Conservation (phyloP, 768 basidiomycete species). For the Solioccasus polychromus region DNA sequence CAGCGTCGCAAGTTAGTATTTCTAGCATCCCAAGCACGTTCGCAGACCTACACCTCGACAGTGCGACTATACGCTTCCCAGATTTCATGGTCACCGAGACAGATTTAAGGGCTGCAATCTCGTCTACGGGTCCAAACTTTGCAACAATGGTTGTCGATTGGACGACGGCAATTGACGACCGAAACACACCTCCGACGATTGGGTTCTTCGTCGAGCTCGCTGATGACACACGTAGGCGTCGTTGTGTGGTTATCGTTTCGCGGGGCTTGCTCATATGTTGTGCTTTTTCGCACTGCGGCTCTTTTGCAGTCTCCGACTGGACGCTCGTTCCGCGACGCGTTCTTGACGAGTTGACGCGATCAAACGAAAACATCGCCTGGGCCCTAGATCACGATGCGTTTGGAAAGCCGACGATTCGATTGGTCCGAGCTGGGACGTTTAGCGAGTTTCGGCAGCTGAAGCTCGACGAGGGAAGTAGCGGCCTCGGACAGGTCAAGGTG, state of each 20-base stretch:
- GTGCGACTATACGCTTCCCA: not conserved
- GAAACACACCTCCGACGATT: not conserved
- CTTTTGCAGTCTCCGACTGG: not conserved
- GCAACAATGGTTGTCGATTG: not conserved
- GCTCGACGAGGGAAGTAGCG: not conserved
- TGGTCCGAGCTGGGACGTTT: not conserved
- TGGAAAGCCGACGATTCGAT: not conserved
- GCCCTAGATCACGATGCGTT: not conserved
- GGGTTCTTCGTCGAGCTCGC: conserved; percentile 8
- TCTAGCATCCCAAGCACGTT: not conserved
- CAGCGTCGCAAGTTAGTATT: not conserved
- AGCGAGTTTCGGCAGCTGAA: not conserved
- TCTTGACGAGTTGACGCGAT: not conserved
- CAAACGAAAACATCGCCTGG: not conserved
- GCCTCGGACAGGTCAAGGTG: not conserved
- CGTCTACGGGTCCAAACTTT: not conserved
- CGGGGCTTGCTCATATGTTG: not conserved
- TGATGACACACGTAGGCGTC: not conserved
- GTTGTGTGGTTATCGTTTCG: too few species aligned
- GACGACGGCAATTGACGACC: conserved; percentile 2
- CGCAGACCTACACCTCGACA: not conserved
- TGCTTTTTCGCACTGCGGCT: not conserved
- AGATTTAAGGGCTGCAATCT: not conserved
- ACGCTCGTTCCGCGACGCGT: not conserved
- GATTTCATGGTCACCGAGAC: not conserved